Percentiles rank a stretch among this genome's conserved stretches.
These are phyloP conservation scores for Debaryomyces psychrophilus DNA, from an alignment of 1,139 yeast genomes.

Conservation along the genomic window DNA sequence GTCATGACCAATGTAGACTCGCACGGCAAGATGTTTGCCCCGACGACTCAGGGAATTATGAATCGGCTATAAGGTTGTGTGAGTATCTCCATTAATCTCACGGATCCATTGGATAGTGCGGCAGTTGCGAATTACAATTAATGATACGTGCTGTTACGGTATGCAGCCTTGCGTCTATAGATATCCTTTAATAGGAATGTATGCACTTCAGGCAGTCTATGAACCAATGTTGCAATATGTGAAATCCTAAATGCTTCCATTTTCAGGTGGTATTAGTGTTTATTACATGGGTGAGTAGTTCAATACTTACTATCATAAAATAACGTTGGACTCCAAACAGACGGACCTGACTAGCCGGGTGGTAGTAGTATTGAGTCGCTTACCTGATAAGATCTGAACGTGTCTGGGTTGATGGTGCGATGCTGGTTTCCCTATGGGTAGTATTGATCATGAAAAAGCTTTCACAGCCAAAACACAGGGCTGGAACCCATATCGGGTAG, in stretches of 20 bases:
- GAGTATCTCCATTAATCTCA: not conserved
- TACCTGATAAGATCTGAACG: not conserved
- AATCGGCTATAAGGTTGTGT: not conserved
- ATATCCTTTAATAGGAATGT: not conserved
- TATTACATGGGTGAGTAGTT: not conserved
- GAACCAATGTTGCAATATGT: no score
- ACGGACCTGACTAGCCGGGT: no score
- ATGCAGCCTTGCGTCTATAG: not conserved
- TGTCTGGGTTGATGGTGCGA: not conserved
- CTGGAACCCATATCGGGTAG: constrained; percentile 8
- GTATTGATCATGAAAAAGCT: not conserved
- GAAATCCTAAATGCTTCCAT: not conserved
- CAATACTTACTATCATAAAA: not conserved
- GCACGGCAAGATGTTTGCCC: no score
- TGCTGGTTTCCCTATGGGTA: not conserved
- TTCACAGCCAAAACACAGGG: not conserved
- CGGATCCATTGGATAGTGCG: not conserved
- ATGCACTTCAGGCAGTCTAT: not conserved
- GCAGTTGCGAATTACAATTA: not conserved
- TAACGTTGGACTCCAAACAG: no score
- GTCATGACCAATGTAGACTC: not conserved
- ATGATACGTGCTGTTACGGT: not conserved
- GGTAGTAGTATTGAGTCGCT: not conserved
- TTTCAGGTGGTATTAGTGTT: not conserved
- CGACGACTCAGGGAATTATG: no score